Base-by-base conservation (phyloP, 306 rosid species). In the Clitoria ternatea region DNA sequence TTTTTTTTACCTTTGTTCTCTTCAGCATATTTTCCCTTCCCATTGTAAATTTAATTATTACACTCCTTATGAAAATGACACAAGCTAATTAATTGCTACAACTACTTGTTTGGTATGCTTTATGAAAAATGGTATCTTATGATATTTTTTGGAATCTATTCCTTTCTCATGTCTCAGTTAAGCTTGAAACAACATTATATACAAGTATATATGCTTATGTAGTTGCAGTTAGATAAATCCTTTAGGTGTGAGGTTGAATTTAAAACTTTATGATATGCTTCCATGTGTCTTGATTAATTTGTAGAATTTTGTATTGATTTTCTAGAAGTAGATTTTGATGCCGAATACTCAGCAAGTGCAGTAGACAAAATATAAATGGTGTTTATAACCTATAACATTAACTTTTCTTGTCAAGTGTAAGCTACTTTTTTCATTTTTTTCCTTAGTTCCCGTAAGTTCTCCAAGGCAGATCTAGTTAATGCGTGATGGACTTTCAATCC, bases 31-130 rank as follows among this genome's bases (percentile, higher is more conserved):
- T 37, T 50, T 9, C 17, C 43, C 9, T 74, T n/a, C 2, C n/a
- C 14, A 42, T 55, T 48, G 6, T 10, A 37, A n/a, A 27, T 9
- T 0, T n/a, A n/a, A n/a, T n/a, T 29, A 35, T 7, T 29, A 3
- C 23, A 3, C 30, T n/a, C n/a, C n/a, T 45, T 23, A 2, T 45
- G 74, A 76, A 75, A 67, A 53, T 14, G 62, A 35, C 63, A 9
- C 24, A 10, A 20, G 68, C 27, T 48, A 33, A 35, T 13, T 59
- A 22, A 48, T 54, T 43, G 50, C 30, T 30, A 19, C 4, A 30
- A 33, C 40, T 39, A 32, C 60, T 54, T 43, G 60, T 11, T 17
- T 6, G 54, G 5, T 42, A 12, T 8, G 66, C 43, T 39, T 70
- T 40, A 39, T 15, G 54, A 40, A 39, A 70, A 54, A 39, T 22